phyloP scores from a whole-genome alignment of 768 basidiomycete genomes.

The Kwoniella europaea region DNA sequence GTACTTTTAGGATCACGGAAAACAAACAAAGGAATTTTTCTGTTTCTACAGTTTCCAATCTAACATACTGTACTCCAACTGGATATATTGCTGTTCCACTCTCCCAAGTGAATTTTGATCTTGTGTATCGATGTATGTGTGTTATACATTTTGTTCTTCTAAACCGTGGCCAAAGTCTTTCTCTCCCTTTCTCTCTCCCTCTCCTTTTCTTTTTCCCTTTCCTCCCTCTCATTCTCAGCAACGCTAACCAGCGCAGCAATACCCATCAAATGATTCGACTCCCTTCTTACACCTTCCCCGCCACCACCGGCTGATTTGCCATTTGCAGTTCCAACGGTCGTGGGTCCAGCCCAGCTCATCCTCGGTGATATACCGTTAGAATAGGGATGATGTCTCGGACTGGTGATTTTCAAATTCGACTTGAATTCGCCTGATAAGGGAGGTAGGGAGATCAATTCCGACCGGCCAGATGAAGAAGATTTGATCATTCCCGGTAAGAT shows the following conservation, averaged over 20 bases:
- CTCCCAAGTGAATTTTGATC: no score
- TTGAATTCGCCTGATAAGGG: conserved; percentile 11
- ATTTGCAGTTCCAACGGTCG: background rate
- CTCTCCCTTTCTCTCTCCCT: conserved; percentile 17
- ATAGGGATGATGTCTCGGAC: conserved; percentile 27
- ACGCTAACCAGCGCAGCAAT: conserved; percentile 34
- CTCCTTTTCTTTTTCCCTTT: conserved; percentile 2
- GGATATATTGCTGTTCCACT: no score
- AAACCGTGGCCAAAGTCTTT: conserved; percentile 12
- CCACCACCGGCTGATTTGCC: conserved; percentile 1
- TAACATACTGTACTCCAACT: no score
- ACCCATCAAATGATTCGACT: conserved; percentile 18
- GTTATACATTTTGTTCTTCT: background rate
- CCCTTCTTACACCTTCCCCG: conserved; percentile 1
- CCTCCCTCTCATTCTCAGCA: conserved; percentile 26
- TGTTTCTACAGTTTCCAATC: no score
- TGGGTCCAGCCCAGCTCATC: conserved; percentile 20
- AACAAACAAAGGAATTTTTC: no score
- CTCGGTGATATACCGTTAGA: conserved; percentile 16
- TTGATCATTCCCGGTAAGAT: conserved; percentile 10
- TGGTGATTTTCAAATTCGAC: conserved; percentile 14
- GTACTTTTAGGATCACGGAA: no score
- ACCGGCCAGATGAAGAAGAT: conserved; percentile 14
- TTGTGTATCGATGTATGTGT: no score
- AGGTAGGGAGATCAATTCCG: conserved; percentile 16